Percentiles rank a stretch among this genome's conserved stretches.
Conservation (phyloP, 345 rosid species). For the Boechera divaricarpa region DNA sequence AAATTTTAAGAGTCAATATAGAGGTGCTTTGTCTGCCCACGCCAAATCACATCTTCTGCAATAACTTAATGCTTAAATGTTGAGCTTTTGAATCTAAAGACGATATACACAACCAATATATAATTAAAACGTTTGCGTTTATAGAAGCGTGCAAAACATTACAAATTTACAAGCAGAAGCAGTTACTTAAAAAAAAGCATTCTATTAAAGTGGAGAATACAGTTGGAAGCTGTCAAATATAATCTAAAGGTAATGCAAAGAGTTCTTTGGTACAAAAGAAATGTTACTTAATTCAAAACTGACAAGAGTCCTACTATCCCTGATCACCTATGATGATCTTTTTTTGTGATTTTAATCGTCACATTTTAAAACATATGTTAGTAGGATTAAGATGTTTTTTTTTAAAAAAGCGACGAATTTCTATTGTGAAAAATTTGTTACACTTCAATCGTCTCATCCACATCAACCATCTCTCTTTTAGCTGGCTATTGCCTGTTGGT, state of each 20-base stretch:
- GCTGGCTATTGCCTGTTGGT: no score
- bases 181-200: not conserved
- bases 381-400: not conserved
- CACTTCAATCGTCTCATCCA: no score
- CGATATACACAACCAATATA: not conserved
- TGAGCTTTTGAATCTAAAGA: not conserved
- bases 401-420: no score
- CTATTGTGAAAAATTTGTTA: no score
- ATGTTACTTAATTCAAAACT: constrained; percentile 13
- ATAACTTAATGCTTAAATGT: not conserved
- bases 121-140: not conserved
- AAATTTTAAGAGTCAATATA: not conserved
- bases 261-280: not conserved
- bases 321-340: not conserved
- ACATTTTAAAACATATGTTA: not conserved
- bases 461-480: no score
- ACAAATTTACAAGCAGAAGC: not conserved
- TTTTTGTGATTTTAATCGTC: not conserved
- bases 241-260: not conserved
- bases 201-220: not conserved
- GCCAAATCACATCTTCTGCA: not conserved
- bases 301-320: constrained; percentile 1
- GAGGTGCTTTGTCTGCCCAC: not conserved
- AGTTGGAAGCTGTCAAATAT: not conserved
- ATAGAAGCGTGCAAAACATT: not conserved